Percentiles rank a stretch among this genome's conserved stretches.
Conservation (phyloP, 2,329 filamentous ascomycete species). For the Fusarium hainanense region DNA sequence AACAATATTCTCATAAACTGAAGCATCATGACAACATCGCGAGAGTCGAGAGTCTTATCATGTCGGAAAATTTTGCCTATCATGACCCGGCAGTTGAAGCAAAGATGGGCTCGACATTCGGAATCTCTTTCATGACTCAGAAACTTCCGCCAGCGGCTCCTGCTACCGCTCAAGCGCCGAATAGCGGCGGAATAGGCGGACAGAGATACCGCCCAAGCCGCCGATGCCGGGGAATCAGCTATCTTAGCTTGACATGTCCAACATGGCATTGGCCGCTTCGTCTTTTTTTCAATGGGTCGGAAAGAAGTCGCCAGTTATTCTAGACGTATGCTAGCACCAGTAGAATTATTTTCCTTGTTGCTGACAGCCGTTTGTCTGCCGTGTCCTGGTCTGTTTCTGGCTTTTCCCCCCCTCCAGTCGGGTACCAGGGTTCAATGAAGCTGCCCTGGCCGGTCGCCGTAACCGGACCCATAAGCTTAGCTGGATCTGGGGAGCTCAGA, state of each 20-base stretch:
- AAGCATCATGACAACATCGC: neutral
- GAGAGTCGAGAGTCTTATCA: neutral
- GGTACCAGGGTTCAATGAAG: slow-evolving; percentile 8
- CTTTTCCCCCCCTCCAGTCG: neutral
- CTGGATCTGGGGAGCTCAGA: slow-evolving; percentile 34
- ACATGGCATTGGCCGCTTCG: slow-evolving; percentile 13
- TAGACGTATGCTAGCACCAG: slow-evolving; percentile 25
- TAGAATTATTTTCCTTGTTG: slow-evolving; percentile 26
- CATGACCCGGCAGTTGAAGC: neutral
- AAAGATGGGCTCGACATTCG: neutral
- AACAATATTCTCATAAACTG: neutral
- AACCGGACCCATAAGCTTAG: slow-evolving; percentile 32
- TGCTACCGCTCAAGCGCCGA: slow-evolving; percentile 17
- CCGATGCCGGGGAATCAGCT: slow-evolving; percentile 15
- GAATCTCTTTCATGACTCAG: slow-evolving; percentile 28
- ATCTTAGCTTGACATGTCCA: slow-evolving; percentile 10
- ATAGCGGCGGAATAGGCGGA: slow-evolving; percentile 17
- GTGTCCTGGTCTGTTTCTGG: slow-evolving; percentile 6
- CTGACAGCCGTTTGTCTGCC: slow-evolving; percentile 18
- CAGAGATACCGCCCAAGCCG: neutral
- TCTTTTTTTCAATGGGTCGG: slow-evolving; percentile 19
- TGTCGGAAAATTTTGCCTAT: neutral
- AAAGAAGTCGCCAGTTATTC: slow-evolving; percentile 21
- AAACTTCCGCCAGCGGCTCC: slow-evolving; percentile 26
- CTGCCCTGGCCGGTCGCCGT: slow-evolving; percentile 12